Base-by-base conservation (phyloP, 2,329 filamentous ascomycete species). In the Nothophaeocryptopus gaeumannii region DNA sequence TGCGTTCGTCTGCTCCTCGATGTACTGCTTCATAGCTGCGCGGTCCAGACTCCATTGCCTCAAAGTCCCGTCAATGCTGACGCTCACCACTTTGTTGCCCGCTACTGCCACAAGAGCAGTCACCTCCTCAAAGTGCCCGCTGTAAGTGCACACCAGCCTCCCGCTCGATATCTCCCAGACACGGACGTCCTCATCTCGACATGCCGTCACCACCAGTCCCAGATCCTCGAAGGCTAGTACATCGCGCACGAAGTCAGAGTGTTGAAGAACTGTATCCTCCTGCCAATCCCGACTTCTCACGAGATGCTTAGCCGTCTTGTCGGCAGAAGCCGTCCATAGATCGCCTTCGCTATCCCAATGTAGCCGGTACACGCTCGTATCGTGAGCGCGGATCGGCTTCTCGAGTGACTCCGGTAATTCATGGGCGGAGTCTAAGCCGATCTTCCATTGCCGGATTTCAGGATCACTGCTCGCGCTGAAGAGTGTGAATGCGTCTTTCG, bases 41-140 rank as follows among this genome's bases (percentile, higher is more conserved):
- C 79, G 82, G 42, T 77, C 78, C 45, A 97, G 72, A 10, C 85
- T 83, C 93, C 93, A 99, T 47, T 79, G 82, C 61, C 93, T 82
- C 34, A 97, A 78, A 0, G 93, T 97, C 2, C 84, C 86, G 71
- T 99, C 93, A 60, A 97, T 95, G 57, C 88, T 84, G 47, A 93
- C 87, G 67, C 90, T 96, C 56, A 88, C 82, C 9, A 95, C 73
- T 3, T 66, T 71, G 38, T 68, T 69, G 2, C 68, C 72, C 14
- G 70, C 32, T 53, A 70, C 67, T 26, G 90, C 67, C 1, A 86
- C 75, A 37, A 97, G 71, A 32, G 85, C 89, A 1, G 89, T 96
- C 11, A 99, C 85, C 69, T 97, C 93, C 64, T 99, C 90, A 65
- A 83, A 97, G 72, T 99, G 93, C 0, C 93, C 93, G 33, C 82